These are phyloP conservation scores for Lentinula lateritia DNA, from an alignment of 768 basidiomycete genomes.

Conservation along the genomic window DNA sequence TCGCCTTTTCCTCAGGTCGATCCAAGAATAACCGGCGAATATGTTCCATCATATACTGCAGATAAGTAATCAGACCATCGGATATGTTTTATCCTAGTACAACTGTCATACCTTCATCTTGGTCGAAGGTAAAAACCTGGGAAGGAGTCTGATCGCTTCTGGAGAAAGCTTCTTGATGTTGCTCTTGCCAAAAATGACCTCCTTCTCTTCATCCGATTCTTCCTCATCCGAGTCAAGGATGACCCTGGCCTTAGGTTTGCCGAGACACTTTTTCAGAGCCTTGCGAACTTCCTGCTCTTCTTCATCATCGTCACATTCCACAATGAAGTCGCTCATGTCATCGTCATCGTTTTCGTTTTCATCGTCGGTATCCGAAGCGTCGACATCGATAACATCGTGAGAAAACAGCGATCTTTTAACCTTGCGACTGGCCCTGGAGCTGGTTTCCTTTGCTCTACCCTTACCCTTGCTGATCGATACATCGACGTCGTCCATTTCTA, in stretches of 20 bases:
- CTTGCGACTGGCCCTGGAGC: slow-evolving; percentile 11
- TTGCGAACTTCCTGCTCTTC: slow-evolving; percentile 43
- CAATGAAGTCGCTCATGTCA: slow-evolving; percentile 47
- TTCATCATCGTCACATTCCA: slow-evolving; percentile 47
- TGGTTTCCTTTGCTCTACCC: slow-evolving; percentile 20
- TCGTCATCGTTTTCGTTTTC: slow-evolving; percentile 23
- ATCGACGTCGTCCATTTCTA: slow-evolving; percentile 22
- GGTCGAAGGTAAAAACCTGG: slow-evolving; percentile 60
- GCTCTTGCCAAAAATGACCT: slow-evolving; percentile 32
- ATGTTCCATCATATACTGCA: slow-evolving; percentile 55
- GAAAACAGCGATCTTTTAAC: slow-evolving; percentile 10
- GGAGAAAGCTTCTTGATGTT: slow-evolving; percentile 21
- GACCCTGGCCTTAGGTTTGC: slow-evolving; percentile 31
- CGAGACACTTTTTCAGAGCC: slow-evolving; percentile 29
- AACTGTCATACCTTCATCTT: slow-evolving; percentile 59
- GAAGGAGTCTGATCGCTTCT: slow-evolving; percentile 38
- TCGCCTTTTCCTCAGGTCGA: slow-evolving; percentile 57
- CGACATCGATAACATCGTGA: slow-evolving; percentile 21
- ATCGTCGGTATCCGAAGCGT: slow-evolving; percentile 20
- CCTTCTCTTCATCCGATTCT: slow-evolving; percentile 29
- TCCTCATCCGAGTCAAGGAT: slow-evolving; percentile 39
- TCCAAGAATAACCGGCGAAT: slow-evolving; percentile 38
- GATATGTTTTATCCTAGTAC: not conserved
- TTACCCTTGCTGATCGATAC: slow-evolving; percentile 16
- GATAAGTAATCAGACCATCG: not conserved